Evolutionary conservation across 1,284 basidiomycete species (phyloP), one percentile per base, ranked within the genome.

Genomic region (Mixia osmundae): DNA sequence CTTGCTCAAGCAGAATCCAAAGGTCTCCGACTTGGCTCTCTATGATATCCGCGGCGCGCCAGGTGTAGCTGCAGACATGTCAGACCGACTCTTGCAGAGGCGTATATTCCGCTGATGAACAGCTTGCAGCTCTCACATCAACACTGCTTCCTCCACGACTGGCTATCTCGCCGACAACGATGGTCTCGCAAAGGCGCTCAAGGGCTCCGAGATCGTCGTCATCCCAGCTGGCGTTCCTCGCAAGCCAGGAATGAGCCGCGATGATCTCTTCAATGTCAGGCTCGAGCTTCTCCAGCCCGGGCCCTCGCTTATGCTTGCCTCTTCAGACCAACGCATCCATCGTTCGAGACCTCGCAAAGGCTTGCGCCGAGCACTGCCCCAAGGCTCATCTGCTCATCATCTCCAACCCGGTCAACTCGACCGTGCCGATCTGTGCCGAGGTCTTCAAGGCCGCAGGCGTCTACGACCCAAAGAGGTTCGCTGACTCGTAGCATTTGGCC

Each of bases 251-350:
- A 61, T 58, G 83, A 82, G 76, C 61, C 82, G 91, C 63, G 89
- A 99, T 58, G 89, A 97, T 59, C 78, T 99, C 45, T 99, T 97
- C 74, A 89, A 87, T 65, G 80, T 83, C 52, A 56, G 76, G 64
- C 2, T 39, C 16, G 7, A 25, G 8, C 26, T 38, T 19, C 39
- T 26, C 25, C 16, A 10, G n/a, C 30, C 12, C 21, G 25, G 20
- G 14, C 29, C 12, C 18, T 21, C 12, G 7, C 9, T 25, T 35
- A 12, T 5, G 23, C 15, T 18, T 12, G 12, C 18, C 7, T 25
- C 25, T 32, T 21, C 41, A 78, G 76, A 85, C 79, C 47, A 87
- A 89, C 57, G 82, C 82, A 38, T 82, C 78, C 44, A 89, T 97
- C 57, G 83, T 94, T 52, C 79, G 85, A 40, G 85, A 91, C 65